These are phyloP conservation scores for Chrysanthemum seticuspe DNA, from an alignment of 129 eudicot species.

Conservation along the genomic window DNA sequence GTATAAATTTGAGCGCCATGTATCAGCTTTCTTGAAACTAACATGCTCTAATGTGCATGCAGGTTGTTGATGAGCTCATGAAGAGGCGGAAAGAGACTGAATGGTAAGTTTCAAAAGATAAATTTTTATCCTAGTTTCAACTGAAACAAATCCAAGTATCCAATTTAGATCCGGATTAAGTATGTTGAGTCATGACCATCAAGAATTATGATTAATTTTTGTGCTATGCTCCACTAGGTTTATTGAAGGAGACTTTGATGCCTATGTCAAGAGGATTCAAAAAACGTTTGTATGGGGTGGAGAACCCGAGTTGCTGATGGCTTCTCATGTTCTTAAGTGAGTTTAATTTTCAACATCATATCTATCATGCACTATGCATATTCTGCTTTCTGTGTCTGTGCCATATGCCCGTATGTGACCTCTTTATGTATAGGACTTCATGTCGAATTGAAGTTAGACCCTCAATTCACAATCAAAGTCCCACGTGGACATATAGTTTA, in stretches of 20 bases:
- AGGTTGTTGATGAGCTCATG: slow-evolving; percentile 49
- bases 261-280: slow-evolving; percentile 56
- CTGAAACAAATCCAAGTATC: neutral
- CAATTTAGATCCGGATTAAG: neutral
- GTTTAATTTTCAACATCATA: slow-evolving; percentile 11
- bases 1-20: neutral
- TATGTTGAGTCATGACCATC: neutral
- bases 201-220: neutral
- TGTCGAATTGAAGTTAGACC: neutral
- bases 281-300: slow-evolving; percentile 83
- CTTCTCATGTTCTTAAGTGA: slow-evolving; percentile 76
- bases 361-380: neutral
- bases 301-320: slow-evolving; percentile 80
- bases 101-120: slow-evolving; percentile 40
- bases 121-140: neutral
- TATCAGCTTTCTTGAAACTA: neutral
- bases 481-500: no score
- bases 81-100: slow-evolving; percentile 39
- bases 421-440: neutral
- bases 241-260: slow-evolving; percentile 79
- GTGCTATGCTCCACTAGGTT: slow-evolving; percentile 39
- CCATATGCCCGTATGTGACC: neutral
- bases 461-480: neutral
- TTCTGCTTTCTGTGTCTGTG: neutral
- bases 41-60: neutral